These are phyloP conservation scores for Magnaporthiopsis rhizophila DNA, from an alignment of 2,329 filamentous ascomycete genomes.

Conservation along the genomic window DNA sequence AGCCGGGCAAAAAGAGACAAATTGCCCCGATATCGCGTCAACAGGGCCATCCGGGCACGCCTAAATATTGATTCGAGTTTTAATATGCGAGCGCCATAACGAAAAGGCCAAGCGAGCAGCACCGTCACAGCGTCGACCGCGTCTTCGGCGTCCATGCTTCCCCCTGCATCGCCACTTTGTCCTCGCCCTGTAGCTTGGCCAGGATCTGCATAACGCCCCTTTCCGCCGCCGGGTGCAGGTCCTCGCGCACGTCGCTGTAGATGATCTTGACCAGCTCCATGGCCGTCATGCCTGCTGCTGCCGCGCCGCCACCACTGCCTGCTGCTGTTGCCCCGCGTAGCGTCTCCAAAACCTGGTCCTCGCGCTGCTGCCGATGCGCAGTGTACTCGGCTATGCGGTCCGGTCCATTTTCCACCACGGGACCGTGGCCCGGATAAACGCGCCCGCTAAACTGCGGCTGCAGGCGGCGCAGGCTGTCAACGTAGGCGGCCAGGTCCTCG, in stretches of 20 bases:
- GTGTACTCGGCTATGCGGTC: slow-evolving; percentile 77
- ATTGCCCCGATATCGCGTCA: neutral
- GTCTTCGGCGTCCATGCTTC: slow-evolving; percentile 36
- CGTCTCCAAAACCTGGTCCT: slow-evolving; percentile 66
- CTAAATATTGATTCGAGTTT: too few species aligned
- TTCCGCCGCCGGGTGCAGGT: slow-evolving; percentile 67
- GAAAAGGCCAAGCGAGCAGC: neutral
- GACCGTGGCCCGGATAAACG: slow-evolving; percentile 84
- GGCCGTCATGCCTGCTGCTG: slow-evolving; percentile 46
- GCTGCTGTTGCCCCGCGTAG: slow-evolving; percentile 32
- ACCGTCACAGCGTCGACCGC: slow-evolving; percentile 30
- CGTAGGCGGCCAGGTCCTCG: slow-evolving; percentile 56
- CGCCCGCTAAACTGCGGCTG: slow-evolving; percentile 50
- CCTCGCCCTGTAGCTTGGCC: slow-evolving; percentile 68
- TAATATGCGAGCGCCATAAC: too few species aligned
- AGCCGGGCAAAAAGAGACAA: neutral
- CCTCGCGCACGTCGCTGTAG: slow-evolving; percentile 71
- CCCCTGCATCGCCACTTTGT: slow-evolving; percentile 42
- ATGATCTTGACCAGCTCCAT: slow-evolving; percentile 85
- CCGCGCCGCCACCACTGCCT: neutral
- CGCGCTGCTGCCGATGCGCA: slow-evolving; percentile 67
- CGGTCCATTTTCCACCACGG: slow-evolving; percentile 64
- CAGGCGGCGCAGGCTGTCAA: slow-evolving; percentile 56
- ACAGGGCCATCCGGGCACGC: too few species aligned
- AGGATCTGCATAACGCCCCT: slow-evolving; percentile 72